Evolutionary conservation across 2,329 filamentous ascomycete species (phyloP), one percentile per base, ranked within the genome.

Genomic region (Cladosporium sp.): DNA sequence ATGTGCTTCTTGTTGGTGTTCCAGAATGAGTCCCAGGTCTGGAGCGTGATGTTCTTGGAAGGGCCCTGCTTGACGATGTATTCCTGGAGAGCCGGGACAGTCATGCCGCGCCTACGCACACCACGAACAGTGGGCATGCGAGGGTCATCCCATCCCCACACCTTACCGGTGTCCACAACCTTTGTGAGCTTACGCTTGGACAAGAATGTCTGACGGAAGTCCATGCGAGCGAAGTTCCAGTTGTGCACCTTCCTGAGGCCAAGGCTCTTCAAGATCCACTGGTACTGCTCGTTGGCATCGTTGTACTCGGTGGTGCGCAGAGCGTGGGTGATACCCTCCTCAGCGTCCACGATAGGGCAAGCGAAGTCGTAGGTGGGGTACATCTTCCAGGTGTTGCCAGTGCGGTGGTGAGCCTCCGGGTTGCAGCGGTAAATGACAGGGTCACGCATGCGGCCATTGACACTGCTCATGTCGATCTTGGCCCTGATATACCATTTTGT

Each of bases 361-460:
- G 89, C 89, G 70, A 93, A 90, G 72, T 94, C 90, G 78, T 94
- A 94, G 62, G 88, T 93, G 34, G 89, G 89, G 75, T 93, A 93
- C 70, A 91, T 87, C 77, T 92, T 93, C 88, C 89, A 93, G 61
- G 80, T 84, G 58, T 78, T 83, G 32, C 89, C 89, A 1, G 90
- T 94, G 65, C 90, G 85, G 77, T 94, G 90, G 73, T 94, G 89
- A 10, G 78, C 73, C 49, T 80, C 71, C 5, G 83, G 80, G 69
- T 96, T 96, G 83, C 91, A 97, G 64, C 94, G 87, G 81, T 97
- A 97, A 73, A 99, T 95, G 74, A 97, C 92, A 12, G 94, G 94
- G 73, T 99, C 94, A 64, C 94, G 84, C 83, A 97, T 87, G 54
- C 94, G 91, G 76, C 96, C 96, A 80, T 99, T 97, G 63, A 89